Evolutionary conservation across 768 basidiomycete species (phyloP), one percentile per base, ranked within the genome.

Genomic region (Kwoniella sp.): DNA sequence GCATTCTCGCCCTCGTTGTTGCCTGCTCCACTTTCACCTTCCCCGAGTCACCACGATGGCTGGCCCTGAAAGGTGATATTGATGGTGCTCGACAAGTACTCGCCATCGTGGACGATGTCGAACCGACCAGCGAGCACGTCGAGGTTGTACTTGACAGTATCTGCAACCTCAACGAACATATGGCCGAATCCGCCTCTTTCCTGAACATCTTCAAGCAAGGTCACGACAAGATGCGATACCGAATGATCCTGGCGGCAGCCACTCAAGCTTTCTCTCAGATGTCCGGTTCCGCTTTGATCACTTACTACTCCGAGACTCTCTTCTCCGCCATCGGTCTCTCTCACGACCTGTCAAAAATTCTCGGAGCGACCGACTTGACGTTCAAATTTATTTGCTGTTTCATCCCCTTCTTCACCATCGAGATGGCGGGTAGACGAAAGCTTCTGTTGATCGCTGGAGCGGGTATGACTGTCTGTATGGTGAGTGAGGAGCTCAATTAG

Each of bases 41-140:
- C 54, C 69, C 69, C 45, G 76, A 76, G 53, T 74, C 73, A 2
- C 79, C 79, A 1, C 73, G 81, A 47, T 82, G 78, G 80, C 66
- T 81, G 45, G 80, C 82, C 63, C 79, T 81, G 62, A 79, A 81
- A 30, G 67, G 67, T 2, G 54, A 65, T 25, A 30, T 41, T 15
- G 71, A 72, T 5, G 64, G 66, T 23, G 71, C 71, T 22, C 37
- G 65, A 28, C 41, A 63, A 22, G 61, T 67, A 20, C 50, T 70
- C 22, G 62, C 69, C 4, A 15, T 61, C 4, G 63, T 70, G 26
- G 59, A 61, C 45, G 69, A 70, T 38, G 53, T 54, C n/a, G 57
- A 58, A 15, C 47, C 52, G 4, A 26, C 63, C 22, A 63, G 57
- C 34, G 65, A 70, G 47, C 54, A 61, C 28, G 58, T 57, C 34